phyloP scores from a whole-genome alignment of 2,329 filamentous ascomycete species.

The Colletotrichum salicis region DNA sequence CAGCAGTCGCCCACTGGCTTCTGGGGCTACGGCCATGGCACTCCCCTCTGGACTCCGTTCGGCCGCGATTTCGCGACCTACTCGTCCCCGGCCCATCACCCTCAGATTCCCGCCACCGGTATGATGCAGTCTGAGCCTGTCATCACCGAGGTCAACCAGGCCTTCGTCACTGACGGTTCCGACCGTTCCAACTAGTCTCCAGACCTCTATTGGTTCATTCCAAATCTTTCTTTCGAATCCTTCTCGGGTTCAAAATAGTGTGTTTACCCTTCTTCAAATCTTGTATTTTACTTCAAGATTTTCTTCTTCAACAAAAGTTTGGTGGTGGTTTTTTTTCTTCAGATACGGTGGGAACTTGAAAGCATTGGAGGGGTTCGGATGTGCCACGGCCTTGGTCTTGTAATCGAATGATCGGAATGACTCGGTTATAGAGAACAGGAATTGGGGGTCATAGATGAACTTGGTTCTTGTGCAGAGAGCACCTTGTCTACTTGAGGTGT shows the following conservation, averaged over 20 bases:
- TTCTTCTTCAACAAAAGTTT: conserved; percentile 3
- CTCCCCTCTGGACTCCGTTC: conserved; percentile 33
- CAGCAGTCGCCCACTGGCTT: conserved; percentile 29
- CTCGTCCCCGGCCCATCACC: conserved; percentile 13
- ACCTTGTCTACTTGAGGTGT: conserved; percentile 24
- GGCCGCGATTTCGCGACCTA: conserved; percentile 18
- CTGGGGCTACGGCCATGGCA: conserved; percentile 33
- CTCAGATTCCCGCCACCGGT: neutral
- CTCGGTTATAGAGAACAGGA: conserved; percentile 12
- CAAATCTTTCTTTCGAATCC: neutral
- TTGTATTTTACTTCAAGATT: neutral
- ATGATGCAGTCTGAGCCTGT: conserved; percentile 31
- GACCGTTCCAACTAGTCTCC: neutral
- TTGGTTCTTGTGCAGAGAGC: conserved; percentile 14
- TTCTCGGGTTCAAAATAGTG: neutral
- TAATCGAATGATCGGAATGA: conserved; percentile 2
- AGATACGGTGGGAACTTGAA: neutral
- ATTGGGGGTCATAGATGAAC: conserved; percentile 10
- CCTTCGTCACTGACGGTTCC: neutral
- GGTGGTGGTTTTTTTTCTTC: conserved; percentile 12
- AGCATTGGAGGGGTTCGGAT: neutral
- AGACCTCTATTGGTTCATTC: neutral
- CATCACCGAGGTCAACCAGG: conserved; percentile 9
- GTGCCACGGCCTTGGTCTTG: conserved; percentile 1
- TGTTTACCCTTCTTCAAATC: conserved; percentile 9